Base-by-base conservation (phyloP, 257 asterid species). In the Misopates orontium region DNA sequence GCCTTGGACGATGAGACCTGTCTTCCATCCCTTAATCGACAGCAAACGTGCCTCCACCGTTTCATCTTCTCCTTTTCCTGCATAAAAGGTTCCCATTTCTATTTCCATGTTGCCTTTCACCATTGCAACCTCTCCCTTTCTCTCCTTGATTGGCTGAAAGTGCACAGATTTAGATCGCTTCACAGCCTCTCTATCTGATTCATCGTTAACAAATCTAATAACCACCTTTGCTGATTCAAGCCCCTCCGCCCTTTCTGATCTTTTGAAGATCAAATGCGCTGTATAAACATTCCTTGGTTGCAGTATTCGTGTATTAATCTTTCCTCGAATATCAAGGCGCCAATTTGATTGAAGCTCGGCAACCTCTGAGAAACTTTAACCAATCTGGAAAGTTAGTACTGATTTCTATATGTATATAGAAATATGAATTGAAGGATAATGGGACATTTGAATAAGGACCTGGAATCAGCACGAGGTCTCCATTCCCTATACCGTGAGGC, bases 1-100 rank as follows among this genome's bases (percentile, higher is more conserved):
- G 49, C 64, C 50, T 58, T 58, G 25, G 39, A 58, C 28, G 18
- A 58, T 58, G 48, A 58, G 64, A 42, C 64, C 64, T 15, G 64
- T 17, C 64, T 58, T 58, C 28, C 64, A 24, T 10, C 64, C 25
- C 49, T 22, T 15, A 16, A 58, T 42, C 64, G 32, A 22, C 48
- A 17, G 18, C 7, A 58, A 32, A 23, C 64, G 47, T 17, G 28
- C 64, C 50, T 58, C 64, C 31, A 58, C 64, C 8, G 8, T 47
- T 4, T 47, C 64, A 58, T 41, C 48, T 8, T 36, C 64, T 58
- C 64, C 31, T 14, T 32, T 32, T 25, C 8, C 15, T 12, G 17
- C 19, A 58, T 28, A 58, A 14, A 58, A 58, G 14, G 18, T 21
- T 24, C 49, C 64, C 50, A 58, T 8, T 10, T 58, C 64, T 28